These are phyloP conservation scores for Calonectria naviculata DNA, from an alignment of 2,329 filamentous ascomycete genomes.

Conservation along the genomic window DNA sequence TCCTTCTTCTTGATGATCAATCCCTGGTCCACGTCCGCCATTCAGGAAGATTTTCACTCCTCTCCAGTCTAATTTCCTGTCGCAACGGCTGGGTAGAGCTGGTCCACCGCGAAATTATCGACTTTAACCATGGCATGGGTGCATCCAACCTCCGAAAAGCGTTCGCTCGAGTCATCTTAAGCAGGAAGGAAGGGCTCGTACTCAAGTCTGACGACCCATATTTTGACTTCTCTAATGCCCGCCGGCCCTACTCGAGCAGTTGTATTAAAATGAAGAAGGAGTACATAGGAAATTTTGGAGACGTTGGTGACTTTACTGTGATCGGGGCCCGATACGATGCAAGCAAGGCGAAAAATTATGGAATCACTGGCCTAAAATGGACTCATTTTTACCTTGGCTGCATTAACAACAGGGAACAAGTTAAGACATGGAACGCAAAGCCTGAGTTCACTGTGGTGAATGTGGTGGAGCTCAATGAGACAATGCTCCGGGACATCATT, in stretches of 20 bases:
- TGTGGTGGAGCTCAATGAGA: constrained; percentile 65
- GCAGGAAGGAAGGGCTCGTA: constrained; percentile 81
- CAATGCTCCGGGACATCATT: constrained; percentile 63
- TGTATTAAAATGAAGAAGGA: constrained; percentile 92
- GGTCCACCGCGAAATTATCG: constrained; percentile 73
- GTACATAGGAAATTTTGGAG: constrained; percentile 81
- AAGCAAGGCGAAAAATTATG: constrained; percentile 66
- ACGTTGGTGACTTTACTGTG: constrained; percentile 85
- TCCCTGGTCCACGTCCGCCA: constrained; percentile 64
- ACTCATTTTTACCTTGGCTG: constrained; percentile 87
- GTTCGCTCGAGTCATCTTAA: constrained; percentile 75
- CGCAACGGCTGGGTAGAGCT: constrained; percentile 73
- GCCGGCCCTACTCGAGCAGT: constrained; percentile 53
- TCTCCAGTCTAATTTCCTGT: constrained; percentile 65
- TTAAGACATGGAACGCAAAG: constrained; percentile 59
- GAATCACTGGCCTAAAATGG: constrained; percentile 70
- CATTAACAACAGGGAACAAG: constrained; percentile 73
- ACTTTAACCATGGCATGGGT: constrained; percentile 68
- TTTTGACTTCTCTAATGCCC: constrained; percentile 63
- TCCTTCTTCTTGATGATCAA: constrained; percentile 64
- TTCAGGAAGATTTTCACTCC: constrained; percentile 67
- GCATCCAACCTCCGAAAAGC: constrained; percentile 66
- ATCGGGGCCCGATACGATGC: constrained; percentile 80
- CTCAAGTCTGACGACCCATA: constrained; percentile 86
- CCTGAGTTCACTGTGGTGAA: constrained; percentile 77